Percentiles rank a stretch among this genome's conserved stretches.
phyloP scores from a whole-genome alignment of 306 rosid species.

The Rubus parviflorus region DNA sequence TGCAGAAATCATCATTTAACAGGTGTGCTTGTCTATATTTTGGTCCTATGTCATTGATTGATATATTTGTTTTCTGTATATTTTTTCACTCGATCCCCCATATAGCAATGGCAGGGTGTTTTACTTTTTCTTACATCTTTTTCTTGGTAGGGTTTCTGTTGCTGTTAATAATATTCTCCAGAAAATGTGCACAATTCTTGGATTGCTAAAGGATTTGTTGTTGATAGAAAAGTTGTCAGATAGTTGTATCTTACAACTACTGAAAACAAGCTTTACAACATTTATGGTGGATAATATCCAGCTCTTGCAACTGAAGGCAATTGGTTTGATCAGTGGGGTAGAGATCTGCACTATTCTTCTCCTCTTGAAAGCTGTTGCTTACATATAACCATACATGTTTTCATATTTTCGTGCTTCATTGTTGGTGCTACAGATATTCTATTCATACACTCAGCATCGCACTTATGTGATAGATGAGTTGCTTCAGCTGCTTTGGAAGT shows the following conservation, averaged over 20 bases:
- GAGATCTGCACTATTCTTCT: slow-evolving; percentile 31
- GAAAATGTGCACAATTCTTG: slow-evolving; percentile 92
- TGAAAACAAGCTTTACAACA: slow-evolving; percentile 87
- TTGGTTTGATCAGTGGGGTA: slow-evolving; percentile 91
- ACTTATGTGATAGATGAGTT: slow-evolving; percentile 89
- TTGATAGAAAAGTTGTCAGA: slow-evolving; percentile 90
- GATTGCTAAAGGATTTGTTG: slow-evolving; percentile 85
- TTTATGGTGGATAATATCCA: slow-evolving; percentile 95
- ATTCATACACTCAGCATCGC: slow-evolving; percentile 80
- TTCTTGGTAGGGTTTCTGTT: slow-evolving; percentile 68
- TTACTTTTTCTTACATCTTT: slow-evolving; percentile 28
- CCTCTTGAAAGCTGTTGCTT: slow-evolving; percentile 23
- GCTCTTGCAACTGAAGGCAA: slow-evolving; percentile 94
- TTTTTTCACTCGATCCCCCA: slow-evolving; percentile 1
- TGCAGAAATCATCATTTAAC: slow-evolving; percentile 66
- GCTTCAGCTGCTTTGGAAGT: slow-evolving; percentile 83
- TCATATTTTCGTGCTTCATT: neutral
- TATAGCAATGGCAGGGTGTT: slow-evolving; percentile 24
- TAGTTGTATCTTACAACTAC: slow-evolving; percentile 88
- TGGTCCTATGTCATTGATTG: slow-evolving; percentile 13
- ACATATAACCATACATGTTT: neutral
- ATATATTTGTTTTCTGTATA: neutral
- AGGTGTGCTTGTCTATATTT: slow-evolving; percentile 50
- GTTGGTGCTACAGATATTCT: slow-evolving; percentile 76
- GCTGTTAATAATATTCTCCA: slow-evolving; percentile 85